These are phyloP conservation scores for Antitrichia curtipendula DNA, from an alignment of 225 moss, liverwort and hornwort genomes.

Conservation along the genomic window DNA sequence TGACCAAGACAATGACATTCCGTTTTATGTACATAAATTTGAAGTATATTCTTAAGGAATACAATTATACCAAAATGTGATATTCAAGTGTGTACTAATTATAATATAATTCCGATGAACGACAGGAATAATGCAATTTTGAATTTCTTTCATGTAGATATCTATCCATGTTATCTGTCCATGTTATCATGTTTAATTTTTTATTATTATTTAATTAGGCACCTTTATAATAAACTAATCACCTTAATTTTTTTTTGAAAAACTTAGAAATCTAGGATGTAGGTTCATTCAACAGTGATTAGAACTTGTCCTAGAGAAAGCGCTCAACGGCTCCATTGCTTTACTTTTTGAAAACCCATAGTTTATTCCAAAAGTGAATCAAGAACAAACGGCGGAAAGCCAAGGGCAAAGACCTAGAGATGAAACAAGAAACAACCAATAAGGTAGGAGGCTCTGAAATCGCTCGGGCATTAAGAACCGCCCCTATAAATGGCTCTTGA, in stretches of 20 bases:
- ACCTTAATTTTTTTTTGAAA: neutral
- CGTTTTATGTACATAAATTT: neutral
- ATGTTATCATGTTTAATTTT: too few relatives aligned
- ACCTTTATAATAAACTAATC: rapidly evolving
- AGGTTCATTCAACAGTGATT: neutral
- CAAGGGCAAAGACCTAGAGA: too few relatives aligned
- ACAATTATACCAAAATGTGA: neutral
- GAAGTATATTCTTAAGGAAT: neutral
- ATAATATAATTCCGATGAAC: too few relatives aligned
- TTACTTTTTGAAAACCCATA: too few relatives aligned
- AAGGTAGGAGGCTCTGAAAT: too few relatives aligned
- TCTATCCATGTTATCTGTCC: rapidly evolving
- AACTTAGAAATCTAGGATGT: neutral
- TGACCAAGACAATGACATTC: neutral
- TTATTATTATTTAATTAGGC: neutral
- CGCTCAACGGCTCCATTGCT: too few relatives aligned
- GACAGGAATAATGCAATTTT: neutral
- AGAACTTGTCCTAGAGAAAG: too few relatives aligned
- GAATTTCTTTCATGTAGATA: neutral
- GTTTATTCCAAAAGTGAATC: too few relatives aligned
- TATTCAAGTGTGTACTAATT: neutral
- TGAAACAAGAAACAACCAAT: too few relatives aligned
- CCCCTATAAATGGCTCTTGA: too few relatives aligned
- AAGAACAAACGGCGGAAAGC: too few relatives aligned
- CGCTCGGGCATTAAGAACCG: too few relatives aligned